Evolutionary conservation across 331 rosid species (phyloP), one percentile per base, ranked within the genome.

Genomic region (Rosa hybrid): DNA sequence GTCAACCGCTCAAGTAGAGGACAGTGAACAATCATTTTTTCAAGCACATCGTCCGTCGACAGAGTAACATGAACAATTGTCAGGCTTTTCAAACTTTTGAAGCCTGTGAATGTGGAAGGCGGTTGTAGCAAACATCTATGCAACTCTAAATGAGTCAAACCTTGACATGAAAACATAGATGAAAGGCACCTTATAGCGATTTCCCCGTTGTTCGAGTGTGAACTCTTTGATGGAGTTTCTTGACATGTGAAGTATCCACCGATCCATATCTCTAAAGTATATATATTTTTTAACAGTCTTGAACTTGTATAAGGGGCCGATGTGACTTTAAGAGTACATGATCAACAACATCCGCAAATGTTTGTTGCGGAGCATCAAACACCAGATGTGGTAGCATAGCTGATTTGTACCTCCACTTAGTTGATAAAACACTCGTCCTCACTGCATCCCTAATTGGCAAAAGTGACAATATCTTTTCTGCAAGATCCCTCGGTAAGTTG

Each of bases 311-410:
- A 92, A 76, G 38, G 84, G 60, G 57, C 94, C 97, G 59, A 84
- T 41, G 79, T 90, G 94, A 72, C 85, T 92, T 92, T 70, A 86
- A 79, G 73, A 90, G 88, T 10, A 90, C 89, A 48, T 86, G 93
- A 85, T 92, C 97, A 72, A 90, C 73, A 39, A 82, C 77, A 38
- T 77, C 83, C 23, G 73, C 84, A 25, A 90, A 42, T 39, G 78
- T 80, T 6, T 14, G 3, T 17, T 4, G 16, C 20, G 6, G 7
- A 63, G 21, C 68, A 72, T 88, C 90, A 20, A 88, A 90, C 82
- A 82, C 88, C 50, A 90, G 85, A 81, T 68, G 64, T 11, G 90
- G 89, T 13, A 81, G 74, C 4, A 75, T 79, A 4, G 88, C 83
- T 88, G 90, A 90, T 75, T 75, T 86, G 84, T 83, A 86, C 78